Percentiles rank a stretch among this genome's conserved stretches.
phyloP scores from a whole-genome alignment of 1,139 yeast species.

The Pichia cactophila region DNA sequence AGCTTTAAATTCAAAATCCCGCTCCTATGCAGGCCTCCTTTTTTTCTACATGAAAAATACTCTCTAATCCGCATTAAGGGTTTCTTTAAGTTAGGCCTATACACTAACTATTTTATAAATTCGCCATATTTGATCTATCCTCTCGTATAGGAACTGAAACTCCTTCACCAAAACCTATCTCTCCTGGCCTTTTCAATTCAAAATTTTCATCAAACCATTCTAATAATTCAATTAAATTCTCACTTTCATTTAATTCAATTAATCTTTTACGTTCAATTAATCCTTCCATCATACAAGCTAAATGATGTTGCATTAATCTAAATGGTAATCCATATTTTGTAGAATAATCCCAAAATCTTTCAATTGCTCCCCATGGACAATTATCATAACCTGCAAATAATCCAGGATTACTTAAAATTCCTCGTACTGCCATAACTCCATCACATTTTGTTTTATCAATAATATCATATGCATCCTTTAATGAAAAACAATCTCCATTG shows the following conservation, averaged over 20 bases:
- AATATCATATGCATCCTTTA: slow-evolving; percentile 56
- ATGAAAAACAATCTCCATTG: slow-evolving; percentile 83
- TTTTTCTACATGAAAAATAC: neutral
- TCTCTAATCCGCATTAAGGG: neutral
- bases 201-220: slow-evolving; percentile 79
- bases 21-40: neutral
- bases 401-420: slow-evolving; percentile 79
- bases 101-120: slow-evolving; percentile 20
- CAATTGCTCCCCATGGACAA: slow-evolving; percentile 91
- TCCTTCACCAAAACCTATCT: slow-evolving; percentile 58
- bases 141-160: slow-evolving; percentile 48
- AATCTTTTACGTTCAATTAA: slow-evolving; percentile 47
- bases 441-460: slow-evolving; percentile 65
- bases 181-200: slow-evolving; percentile 55
- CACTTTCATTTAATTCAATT: slow-evolving; percentile 58
- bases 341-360: slow-evolving; percentile 70
- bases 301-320: slow-evolving; percentile 77
- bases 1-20: too few relatives aligned
- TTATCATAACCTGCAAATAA: slow-evolving; percentile 62
- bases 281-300: slow-evolving; percentile 75
- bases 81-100: neutral
- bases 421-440: slow-evolving; percentile 96
- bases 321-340: slow-evolving; percentile 79
- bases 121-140: slow-evolving; percentile 29
- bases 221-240: slow-evolving; percentile 52